These are phyloP conservation scores for Nicotiana benthamiana DNA, from an alignment of 257 asterid species.

Conservation along the genomic window DNA sequence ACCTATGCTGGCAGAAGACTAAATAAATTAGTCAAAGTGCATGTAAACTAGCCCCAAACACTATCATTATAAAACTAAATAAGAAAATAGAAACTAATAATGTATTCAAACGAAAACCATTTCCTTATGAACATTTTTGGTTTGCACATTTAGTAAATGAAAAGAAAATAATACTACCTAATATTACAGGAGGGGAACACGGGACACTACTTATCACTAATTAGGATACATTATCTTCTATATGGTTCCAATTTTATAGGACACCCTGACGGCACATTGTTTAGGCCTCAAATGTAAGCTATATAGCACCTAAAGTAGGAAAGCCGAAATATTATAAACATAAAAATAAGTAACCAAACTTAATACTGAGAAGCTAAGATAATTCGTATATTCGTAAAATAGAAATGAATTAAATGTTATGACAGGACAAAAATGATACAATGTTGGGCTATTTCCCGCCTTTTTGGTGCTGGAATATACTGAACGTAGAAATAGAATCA, in stretches of 20 bases:
- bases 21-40: background rate
- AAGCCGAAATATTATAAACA: background rate
- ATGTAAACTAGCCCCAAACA: background rate
- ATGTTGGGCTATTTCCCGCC: conserved; percentile 24
- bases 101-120: too few relatives aligned
- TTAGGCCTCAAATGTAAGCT: background rate
- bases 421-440: background rate
- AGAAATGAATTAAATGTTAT: background rate
- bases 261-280: background rate
- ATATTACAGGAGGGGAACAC: background rate
- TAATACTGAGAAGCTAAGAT: background rate
- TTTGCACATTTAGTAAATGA: too few relatives aligned
- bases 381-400: background rate
- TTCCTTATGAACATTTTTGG: too few relatives aligned
- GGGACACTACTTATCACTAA: background rate
- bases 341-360: background rate
- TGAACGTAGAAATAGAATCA: conserved; percentile 45
- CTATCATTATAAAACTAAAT: background rate
- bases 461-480: conserved; percentile 24
- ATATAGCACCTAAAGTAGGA: background rate
- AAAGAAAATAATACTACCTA: too few relatives aligned
- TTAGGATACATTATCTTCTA: background rate
- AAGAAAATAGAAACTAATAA: background rate
- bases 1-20: background rate
- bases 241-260: background rate